These are phyloP conservation scores for Lactifluus volemus DNA, from an alignment of 768 basidiomycete genomes.

Conservation along the genomic window DNA sequence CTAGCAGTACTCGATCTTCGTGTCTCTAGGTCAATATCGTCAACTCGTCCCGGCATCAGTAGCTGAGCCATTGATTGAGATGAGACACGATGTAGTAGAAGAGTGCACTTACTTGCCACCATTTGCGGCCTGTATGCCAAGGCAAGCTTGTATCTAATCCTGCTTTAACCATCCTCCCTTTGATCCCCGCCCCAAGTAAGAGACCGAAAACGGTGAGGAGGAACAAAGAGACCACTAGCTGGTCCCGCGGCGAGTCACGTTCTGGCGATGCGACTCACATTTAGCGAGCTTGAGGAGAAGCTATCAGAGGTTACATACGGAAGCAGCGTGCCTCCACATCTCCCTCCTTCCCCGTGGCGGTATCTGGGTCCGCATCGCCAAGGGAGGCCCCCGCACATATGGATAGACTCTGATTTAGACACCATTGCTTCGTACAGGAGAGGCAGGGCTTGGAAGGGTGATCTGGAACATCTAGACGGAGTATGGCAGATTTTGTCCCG, in stretches of 20 bases:
- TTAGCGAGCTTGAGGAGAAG: constrained; percentile 11
- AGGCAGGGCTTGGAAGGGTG: constrained; percentile 86
- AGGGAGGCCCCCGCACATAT: constrained; percentile 77
- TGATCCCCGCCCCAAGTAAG: constrained; percentile 76
- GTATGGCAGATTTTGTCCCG: constrained; percentile 74
- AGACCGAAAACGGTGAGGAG: constrained; percentile 81
- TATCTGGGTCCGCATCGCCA: constrained; percentile 86
- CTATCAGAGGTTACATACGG: constrained; percentile 44
- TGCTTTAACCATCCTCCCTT: constrained; percentile 72
- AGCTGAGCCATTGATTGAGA: background rate
- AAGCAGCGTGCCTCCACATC: constrained; percentile 95
- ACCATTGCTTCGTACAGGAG: constrained; percentile 93
- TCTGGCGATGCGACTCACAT: constrained; percentile 38
- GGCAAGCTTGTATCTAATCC: constrained; percentile 56
- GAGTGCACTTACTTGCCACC: constrained; percentile 64
- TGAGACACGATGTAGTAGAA: constrained; percentile 9
- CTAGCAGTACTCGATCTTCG: background rate
- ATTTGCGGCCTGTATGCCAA: constrained; percentile 56
- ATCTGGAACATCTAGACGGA: constrained; percentile 71
- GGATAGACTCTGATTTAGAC: constrained; percentile 79
- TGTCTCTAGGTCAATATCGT: constrained; percentile 5
- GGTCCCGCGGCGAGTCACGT: constrained; percentile 92
- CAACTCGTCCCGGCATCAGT: constrained; percentile 11
- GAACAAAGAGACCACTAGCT: constrained; percentile 87
- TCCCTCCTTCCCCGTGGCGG: constrained; percentile 89